These are phyloP conservation scores for Parasarocladium wereldwijsianum DNA, from an alignment of 2,329 filamentous ascomycete genomes.

Conservation along the genomic window DNA sequence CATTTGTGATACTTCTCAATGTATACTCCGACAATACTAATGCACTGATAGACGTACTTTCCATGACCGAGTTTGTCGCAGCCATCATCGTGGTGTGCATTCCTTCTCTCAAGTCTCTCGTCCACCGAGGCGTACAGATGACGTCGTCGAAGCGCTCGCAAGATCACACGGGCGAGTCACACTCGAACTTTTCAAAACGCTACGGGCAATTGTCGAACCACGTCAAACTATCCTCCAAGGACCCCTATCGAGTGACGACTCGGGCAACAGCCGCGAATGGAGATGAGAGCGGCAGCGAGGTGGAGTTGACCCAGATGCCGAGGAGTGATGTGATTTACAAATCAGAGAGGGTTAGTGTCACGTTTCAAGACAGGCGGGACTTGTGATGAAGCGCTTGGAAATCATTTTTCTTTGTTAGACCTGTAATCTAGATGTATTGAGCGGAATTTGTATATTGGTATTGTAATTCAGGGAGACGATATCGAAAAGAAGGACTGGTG, in stretches of 20 bases:
- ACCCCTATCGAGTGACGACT: slow-evolving; percentile 7
- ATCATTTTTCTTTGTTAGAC: too few relatives aligned
- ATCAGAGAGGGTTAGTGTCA: slow-evolving; percentile 9
- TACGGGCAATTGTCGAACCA: slow-evolving; percentile 7
- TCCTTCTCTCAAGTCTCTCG: slow-evolving; percentile 9
- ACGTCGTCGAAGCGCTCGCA: slow-evolving; percentile 1
- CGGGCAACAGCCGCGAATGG: slow-evolving; percentile 4
- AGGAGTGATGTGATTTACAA: slow-evolving; percentile 9
- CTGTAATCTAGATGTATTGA: too few relatives aligned
- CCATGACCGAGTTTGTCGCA: slow-evolving; percentile 10
- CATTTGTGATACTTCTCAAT: not conserved
- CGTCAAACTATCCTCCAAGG: slow-evolving; percentile 9
- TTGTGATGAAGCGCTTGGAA: too few relatives aligned
- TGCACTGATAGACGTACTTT: slow-evolving; percentile 8
- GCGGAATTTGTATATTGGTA: too few relatives aligned
- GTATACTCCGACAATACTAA: not conserved
- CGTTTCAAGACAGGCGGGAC: slow-evolving; percentile 8
- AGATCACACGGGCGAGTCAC: slow-evolving; percentile 3
- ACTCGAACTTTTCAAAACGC: not conserved
- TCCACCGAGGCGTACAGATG: slow-evolving; percentile 7
- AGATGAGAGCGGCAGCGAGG: slow-evolving; percentile 9
- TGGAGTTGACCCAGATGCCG: slow-evolving; percentile 8
- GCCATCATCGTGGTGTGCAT: slow-evolving; percentile 10
- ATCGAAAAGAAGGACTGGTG: too few relatives aligned
- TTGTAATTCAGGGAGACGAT: too few relatives aligned